A percentile compares a stretch with the other conserved stretches of the same genome.
Conservation (phyloP, 108 stramenopile species). For the Pseudonitzschia multiseries region DNA sequence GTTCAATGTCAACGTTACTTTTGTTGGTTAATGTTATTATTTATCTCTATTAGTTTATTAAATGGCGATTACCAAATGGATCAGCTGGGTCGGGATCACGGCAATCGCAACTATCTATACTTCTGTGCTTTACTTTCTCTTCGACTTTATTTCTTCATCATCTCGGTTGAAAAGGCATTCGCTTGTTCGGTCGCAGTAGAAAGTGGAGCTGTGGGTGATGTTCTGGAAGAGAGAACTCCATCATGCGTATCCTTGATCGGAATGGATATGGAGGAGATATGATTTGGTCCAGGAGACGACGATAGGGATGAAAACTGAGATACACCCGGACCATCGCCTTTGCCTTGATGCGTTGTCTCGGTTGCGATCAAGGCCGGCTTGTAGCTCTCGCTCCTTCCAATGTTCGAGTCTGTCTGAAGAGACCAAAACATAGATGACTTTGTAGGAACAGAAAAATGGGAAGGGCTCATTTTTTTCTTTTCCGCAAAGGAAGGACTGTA, state of each 20-base stretch:
- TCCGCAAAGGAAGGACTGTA: slow-evolving; percentile 12
- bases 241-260: neutral
- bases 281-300: neutral
- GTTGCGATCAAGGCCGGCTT: slow-evolving; percentile 5
- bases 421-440: slow-evolving; percentile 9
- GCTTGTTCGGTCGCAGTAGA: neutral
- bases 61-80: too few relatives aligned
- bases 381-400: slow-evolving; percentile 10
- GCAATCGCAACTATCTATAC: neutral
- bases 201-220: neutral
- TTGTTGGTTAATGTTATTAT: too few relatives aligned
- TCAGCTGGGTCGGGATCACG: too few relatives aligned
- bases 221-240: neutral
- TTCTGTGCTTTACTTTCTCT: neutral
- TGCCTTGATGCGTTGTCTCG: neutral
- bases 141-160: neutral
- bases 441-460: slow-evolving; percentile 12
- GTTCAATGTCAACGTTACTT: too few relatives aligned
- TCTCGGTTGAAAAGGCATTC: neutral
- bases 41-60: too few relatives aligned
- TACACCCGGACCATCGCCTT: neutral
- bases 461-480: slow-evolving; percentile 3
- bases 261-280: neutral
- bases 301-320: neutral
- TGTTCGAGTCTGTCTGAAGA: slow-evolving; percentile 3